Evolutionary conservation across 2,329 filamentous ascomycete species (phyloP).

Genomic region (Paecilomyces variotii): DNA sequence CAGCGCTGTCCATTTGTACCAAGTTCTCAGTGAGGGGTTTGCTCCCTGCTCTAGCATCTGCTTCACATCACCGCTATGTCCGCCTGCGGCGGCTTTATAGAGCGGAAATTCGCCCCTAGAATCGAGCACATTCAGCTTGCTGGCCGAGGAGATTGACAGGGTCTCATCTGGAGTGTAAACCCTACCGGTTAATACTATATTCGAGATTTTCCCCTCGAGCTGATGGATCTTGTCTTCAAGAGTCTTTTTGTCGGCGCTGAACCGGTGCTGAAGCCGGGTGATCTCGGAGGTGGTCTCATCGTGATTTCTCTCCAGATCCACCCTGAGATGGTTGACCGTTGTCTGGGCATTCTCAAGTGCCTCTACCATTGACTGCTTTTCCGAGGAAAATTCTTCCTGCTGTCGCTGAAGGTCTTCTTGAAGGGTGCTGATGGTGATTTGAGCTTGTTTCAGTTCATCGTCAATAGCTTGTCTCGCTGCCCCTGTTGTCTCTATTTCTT

Average conservation of each 20-base stretch:
- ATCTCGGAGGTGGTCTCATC: background rate
- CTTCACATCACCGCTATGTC: background rate
- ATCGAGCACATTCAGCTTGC: background rate
- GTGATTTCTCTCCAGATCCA: background rate
- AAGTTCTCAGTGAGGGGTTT: background rate
- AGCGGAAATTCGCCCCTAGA: background rate
- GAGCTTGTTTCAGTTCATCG: background rate
- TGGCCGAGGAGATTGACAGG: background rate
- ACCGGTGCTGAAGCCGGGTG: background rate
- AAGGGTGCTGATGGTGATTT: background rate
- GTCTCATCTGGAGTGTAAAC: background rate
- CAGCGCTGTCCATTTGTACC: background rate
- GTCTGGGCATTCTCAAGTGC: background rate
- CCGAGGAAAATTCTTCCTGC: background rate
- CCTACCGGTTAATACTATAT: background rate
- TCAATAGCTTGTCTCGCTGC: background rate
- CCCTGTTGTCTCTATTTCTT: background rate
- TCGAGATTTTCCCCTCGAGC: background rate
- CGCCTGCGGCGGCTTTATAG: background rate
- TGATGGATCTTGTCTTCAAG: background rate
- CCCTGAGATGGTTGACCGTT: background rate
- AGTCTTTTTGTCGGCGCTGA: background rate
- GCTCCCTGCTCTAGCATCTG: background rate
- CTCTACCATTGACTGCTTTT: background rate
- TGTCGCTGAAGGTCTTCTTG: background rate